These are phyloP conservation scores for Penicillium italicum DNA, from an alignment of 2,329 filamentous ascomycete genomes.

Conservation along the genomic window DNA sequence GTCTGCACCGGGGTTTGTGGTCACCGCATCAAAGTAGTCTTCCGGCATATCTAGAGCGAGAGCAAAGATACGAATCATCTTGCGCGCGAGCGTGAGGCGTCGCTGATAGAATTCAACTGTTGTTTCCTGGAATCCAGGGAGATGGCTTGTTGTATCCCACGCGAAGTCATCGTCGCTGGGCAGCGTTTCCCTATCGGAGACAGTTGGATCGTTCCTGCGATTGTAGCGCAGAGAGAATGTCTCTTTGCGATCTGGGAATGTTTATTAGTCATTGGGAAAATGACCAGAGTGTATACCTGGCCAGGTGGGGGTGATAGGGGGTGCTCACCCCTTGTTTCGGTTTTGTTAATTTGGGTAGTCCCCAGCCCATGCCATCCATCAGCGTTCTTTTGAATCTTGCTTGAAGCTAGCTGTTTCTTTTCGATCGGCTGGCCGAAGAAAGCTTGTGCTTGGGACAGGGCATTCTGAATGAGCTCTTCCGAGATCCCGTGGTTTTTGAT, in stretches of 20 bases:
- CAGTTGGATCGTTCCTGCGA: conserved; percentile 50
- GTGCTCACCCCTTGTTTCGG: conserved; percentile 30
- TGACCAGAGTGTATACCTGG: neutral
- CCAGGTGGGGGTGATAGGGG: conserved; percentile 26
- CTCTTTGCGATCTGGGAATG: conserved; percentile 48
- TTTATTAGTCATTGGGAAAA: neutral
- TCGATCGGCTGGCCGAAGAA: conserved; percentile 51
- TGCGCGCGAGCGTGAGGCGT: conserved; percentile 49
- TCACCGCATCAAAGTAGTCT: conserved; percentile 53
- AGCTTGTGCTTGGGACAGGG: conserved; percentile 16
- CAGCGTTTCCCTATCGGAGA: conserved; percentile 40
- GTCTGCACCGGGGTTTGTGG: conserved; percentile 50
- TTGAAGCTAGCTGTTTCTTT: conserved; percentile 40
- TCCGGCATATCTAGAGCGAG: conserved; percentile 54
- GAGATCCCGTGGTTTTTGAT: conserved; percentile 51
- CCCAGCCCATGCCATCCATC: conserved; percentile 46
- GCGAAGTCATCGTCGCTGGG: conserved; percentile 52
- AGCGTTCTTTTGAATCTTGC: conserved; percentile 41
- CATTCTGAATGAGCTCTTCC: conserved; percentile 18
- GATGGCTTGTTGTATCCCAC: conserved; percentile 50
- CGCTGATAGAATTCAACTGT: conserved; percentile 22
- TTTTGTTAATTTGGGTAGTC: conserved; percentile 31
- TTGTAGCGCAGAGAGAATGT: conserved; percentile 53
- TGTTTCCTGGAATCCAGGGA: conserved; percentile 34
- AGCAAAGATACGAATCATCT: conserved; percentile 53